A percentile compares a stretch with the other conserved stretches of the same genome.
Conservation (phyloP, 1,139 yeast species). For the Lodderomyces pseudojiufengensis region DNA sequence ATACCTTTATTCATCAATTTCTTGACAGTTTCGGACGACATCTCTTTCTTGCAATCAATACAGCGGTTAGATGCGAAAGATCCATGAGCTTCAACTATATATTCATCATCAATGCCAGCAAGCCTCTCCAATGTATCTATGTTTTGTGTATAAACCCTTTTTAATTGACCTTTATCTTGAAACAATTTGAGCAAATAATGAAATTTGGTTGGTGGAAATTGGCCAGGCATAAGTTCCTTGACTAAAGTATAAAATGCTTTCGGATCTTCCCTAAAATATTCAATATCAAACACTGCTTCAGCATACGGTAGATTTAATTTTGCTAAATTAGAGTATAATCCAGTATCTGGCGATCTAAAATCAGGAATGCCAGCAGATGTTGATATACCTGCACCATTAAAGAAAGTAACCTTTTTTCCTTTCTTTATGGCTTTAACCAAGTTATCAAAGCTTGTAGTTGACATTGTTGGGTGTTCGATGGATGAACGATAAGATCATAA, state of each 20-base stretch:
- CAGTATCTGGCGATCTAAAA: constrained; percentile 88
- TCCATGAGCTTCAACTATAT: constrained; percentile 89
- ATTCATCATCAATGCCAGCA: constrained; percentile 67
- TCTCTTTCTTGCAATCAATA: constrained; percentile 62
- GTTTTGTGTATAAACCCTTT: constrained; percentile 83
- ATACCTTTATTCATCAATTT: constrained; percentile 35
- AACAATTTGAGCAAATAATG: constrained; percentile 68
- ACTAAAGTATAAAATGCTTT: constrained; percentile 83
- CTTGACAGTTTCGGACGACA: constrained; percentile 50
- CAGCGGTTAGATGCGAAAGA: constrained; percentile 86
- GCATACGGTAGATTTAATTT: constrained; percentile 79
- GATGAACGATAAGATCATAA: too few species aligned
- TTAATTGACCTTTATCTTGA: constrained; percentile 57
- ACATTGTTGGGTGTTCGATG: too few species aligned
- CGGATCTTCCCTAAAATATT: constrained; percentile 70
- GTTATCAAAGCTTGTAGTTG: too few species aligned
- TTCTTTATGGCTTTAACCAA: constrained; percentile 21
- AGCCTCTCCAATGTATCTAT: constrained; percentile 87
- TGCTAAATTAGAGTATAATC: constrained; percentile 78
- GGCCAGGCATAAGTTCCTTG: constrained; percentile 82
- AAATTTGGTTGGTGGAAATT: constrained; percentile 76
- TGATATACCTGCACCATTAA: constrained; percentile 91
- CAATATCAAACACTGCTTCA: constrained; percentile 93
- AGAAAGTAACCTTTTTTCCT: constrained; percentile 39
- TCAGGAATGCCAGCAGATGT: constrained; percentile 95